A percentile compares a stretch with the other conserved stretches of the same genome.
Evolutionary conservation across 176 grass and related monocot genomes (phyloP).

Genomic region (Hsuehochloa calcarea): DNA sequence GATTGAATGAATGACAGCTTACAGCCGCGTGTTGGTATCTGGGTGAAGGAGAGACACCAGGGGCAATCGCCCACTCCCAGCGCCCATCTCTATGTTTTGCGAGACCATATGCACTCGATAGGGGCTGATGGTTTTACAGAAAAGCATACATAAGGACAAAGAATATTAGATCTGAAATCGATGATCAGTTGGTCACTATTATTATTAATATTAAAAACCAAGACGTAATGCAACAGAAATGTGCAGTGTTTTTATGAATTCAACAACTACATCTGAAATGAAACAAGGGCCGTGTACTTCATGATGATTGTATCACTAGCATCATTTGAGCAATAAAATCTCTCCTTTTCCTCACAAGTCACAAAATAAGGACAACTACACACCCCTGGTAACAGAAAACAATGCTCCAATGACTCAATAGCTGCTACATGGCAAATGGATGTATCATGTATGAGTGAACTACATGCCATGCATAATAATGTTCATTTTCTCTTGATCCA

Average conservation of each 20-base stretch:
- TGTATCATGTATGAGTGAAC: not conserved
- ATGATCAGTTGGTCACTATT: not conserved
- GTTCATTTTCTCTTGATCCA: constrained; percentile 1
- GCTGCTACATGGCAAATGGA: not conserved
- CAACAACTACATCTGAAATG: constrained; percentile 20
- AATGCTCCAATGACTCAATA: not conserved
- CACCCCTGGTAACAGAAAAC: constrained; percentile 7
- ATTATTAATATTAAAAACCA: constrained; percentile 10
- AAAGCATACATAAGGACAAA: constrained; percentile 1
- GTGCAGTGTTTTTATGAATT: not conserved
- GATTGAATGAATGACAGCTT: constrained; percentile 31
- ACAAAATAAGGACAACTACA: constrained; percentile 6
- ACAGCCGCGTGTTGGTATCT: constrained; percentile 99
- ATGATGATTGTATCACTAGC: not conserved
- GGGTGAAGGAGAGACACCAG: constrained; percentile 96
- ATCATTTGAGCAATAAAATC: not conserved
- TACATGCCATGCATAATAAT: not conserved
- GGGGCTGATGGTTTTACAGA: constrained; percentile 50
- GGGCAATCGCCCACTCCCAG: constrained; percentile 99
- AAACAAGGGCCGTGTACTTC: not conserved
- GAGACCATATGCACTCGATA: constrained; percentile 97
- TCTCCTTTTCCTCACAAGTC: not conserved
- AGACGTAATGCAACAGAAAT: constrained; percentile 3
- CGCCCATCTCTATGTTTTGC: constrained; percentile 99
- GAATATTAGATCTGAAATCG: not conserved